Base-by-base conservation (phyloP, 2,329 filamentous ascomycete genomes). In the Pezicula neosporulosa region DNA sequence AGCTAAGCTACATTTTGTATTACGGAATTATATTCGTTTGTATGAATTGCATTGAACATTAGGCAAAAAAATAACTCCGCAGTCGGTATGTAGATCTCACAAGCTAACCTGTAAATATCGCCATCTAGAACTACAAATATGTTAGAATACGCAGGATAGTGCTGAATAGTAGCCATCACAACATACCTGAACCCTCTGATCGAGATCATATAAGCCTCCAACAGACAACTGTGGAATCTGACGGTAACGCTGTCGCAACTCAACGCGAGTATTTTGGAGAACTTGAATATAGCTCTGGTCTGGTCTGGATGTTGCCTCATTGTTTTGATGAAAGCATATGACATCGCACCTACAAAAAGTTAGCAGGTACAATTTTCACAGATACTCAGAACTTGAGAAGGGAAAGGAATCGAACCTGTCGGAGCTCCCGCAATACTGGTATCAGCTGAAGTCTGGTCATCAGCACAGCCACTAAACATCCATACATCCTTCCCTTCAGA, bases 391-490 rank as follows among this genome's bases (percentile, higher is more conserved):
- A 24, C 24, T 6, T 24, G 5, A 24, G 6, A 24, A 24, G 3
- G 3, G 24, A 24, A 27, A 45, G 12, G 2, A 9, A 44, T 47
- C 52, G 12, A 16, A 48, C 49, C 48, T 27, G 52, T 51, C 6
- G 67, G 61, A 1, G 62, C 54, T 1, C 68, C 68, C 8, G 63
- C 64, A 44, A 71, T 71, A 37, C 60, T 64, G 12, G 70, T 68
- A 53, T 71, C 70, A 13, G 68, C 69, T 47, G 66, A 69, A 1
- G 69, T 71, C 62, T 71, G 68, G 47, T 71, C 60, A 56, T 70
- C 70, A 10, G 66, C 64, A 43, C 69, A 71, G 5, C 69, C 69
- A 18, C 67, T 70, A 52, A 71, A 71, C 69, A 71, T 70, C 68
- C 68, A 70, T n/a, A 72, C 68, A 50, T 71, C 69, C 51, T 72